A percentile compares a stretch with the other conserved stretches of the same genome.
Evolutionary conservation across 2,329 filamentous ascomycete genomes (phyloP).

Genomic region (Tolypocladium tropicale): DNA sequence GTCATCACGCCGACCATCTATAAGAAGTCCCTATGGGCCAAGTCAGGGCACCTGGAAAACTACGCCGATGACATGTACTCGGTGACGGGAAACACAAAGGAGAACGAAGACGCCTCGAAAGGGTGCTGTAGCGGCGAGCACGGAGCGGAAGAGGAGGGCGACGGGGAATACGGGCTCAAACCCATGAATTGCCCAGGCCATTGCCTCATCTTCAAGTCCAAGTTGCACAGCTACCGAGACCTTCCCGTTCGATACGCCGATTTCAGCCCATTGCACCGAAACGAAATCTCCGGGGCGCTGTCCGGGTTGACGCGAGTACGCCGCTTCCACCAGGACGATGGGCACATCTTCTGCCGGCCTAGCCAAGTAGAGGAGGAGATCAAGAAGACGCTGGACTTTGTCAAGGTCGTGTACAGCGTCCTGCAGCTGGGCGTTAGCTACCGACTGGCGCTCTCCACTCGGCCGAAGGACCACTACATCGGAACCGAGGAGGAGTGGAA

Average conservation of each 20-base stretch:
- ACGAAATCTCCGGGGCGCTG: constrained; percentile 73
- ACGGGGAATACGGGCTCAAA: constrained; percentile 72
- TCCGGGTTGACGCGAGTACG: constrained; percentile 76
- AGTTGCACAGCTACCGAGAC: constrained; percentile 66
- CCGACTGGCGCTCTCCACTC: constrained; percentile 66
- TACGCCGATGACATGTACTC: constrained; percentile 91
- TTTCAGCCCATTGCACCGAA: constrained; percentile 78
- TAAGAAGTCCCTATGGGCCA: constrained; percentile 78
- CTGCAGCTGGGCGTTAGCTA: constrained; percentile 60
- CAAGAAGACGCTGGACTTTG: constrained; percentile 61
- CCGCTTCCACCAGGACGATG: constrained; percentile 84
- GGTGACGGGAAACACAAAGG: constrained; percentile 45
- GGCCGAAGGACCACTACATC: constrained; percentile 67
- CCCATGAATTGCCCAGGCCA: constrained; percentile 93
- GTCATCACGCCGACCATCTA: constrained; percentile 87
- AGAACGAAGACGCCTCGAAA: not conserved
- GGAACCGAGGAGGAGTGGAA: constrained; percentile 58
- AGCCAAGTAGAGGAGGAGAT: constrained; percentile 69
- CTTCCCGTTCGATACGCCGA: constrained; percentile 78
- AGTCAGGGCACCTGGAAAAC: constrained; percentile 79
- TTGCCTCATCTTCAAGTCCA: constrained; percentile 70
- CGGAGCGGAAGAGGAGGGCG: constrained; percentile 40
- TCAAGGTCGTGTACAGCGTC: constrained; percentile 59
- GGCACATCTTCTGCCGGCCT: constrained; percentile 80
- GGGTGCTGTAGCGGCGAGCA: constrained; percentile 22